A percentile compares a stretch with the other conserved stretches of the same genome.
phyloP scores from a whole-genome alignment of 345 rosid genomes.

The Sonneratia caseolaris region DNA sequence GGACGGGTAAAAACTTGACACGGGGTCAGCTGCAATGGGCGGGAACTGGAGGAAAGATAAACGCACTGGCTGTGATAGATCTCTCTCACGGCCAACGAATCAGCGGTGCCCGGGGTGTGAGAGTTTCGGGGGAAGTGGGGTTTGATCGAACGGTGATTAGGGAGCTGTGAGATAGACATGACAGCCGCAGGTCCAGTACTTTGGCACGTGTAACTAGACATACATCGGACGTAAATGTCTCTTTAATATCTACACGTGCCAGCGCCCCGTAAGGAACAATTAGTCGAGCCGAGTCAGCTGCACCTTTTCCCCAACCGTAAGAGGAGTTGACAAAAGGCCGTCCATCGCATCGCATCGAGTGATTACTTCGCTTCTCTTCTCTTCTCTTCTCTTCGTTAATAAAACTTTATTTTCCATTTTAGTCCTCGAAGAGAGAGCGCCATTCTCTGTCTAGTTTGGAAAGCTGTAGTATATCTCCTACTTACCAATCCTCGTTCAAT shows the following conservation, averaged over 20 bases:
- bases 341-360: too few relatives aligned
- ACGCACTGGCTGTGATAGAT: not conserved
- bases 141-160: not conserved
- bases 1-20: conserved; percentile 14
- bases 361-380: too few relatives aligned
- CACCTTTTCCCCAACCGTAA: too few relatives aligned
- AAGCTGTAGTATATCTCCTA: too few relatives aligned
- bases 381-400: too few relatives aligned
- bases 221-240: not conserved
- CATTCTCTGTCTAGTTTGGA: too few relatives aligned
- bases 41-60: not conserved
- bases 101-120: not conserved
- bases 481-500: too few relatives aligned
- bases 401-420: too few relatives aligned
- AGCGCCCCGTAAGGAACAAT: not conserved
- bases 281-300: not conserved
- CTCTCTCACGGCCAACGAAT: not conserved
- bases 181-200: not conserved
- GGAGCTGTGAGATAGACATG: not conserved
- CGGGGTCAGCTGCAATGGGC: conserved; percentile 15
- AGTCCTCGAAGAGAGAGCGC: too few relatives aligned
- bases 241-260: not conserved
- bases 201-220: not conserved
- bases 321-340: too few relatives aligned
- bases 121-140: too few relatives aligned